These are phyloP conservation scores for Candida tallmaniae DNA, from an alignment of 805 yeast species.

Conservation along the genomic window DNA sequence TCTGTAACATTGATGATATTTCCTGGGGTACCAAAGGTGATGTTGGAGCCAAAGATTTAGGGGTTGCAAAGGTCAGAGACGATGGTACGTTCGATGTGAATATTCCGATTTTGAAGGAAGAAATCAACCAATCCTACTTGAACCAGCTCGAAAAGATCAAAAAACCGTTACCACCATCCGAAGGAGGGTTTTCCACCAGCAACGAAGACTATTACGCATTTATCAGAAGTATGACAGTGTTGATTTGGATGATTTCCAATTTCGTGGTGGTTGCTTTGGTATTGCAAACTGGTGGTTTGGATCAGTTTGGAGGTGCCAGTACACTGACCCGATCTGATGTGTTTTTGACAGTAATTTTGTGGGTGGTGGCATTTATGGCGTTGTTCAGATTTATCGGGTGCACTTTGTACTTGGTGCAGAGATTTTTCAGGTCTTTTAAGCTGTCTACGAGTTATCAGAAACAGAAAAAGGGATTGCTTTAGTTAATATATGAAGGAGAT, in stretches of 20 bases:
- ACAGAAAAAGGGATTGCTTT: slow-evolving; percentile 12
- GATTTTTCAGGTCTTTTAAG: slow-evolving; percentile 25
- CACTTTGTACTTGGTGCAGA: slow-evolving; percentile 39
- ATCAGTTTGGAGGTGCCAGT: slow-evolving; percentile 32
- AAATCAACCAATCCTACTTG: slow-evolving; percentile 50
- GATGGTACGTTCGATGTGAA: slow-evolving; percentile 57
- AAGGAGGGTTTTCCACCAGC: slow-evolving; percentile 18
- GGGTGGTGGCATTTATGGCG: slow-evolving; percentile 62
- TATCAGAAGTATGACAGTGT: slow-evolving; percentile 42
- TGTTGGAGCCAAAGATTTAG: slow-evolving; percentile 53
- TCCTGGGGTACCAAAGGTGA: slow-evolving; percentile 78
- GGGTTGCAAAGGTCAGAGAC: slow-evolving; percentile 48
- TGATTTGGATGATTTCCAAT: slow-evolving; percentile 43
- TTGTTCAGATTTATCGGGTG: slow-evolving; percentile 54
- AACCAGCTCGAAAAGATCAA: slow-evolving; percentile 51
- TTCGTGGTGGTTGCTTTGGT: slow-evolving; percentile 39
- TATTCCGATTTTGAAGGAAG: slow-evolving; percentile 44
- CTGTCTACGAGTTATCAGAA: slow-evolving; percentile 11
- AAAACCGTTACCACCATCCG: slow-evolving; percentile 33
- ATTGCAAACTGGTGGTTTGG: slow-evolving; percentile 41
- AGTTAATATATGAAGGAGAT: too few relatives aligned
- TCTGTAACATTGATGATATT: slow-evolving; percentile 67
- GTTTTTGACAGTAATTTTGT: slow-evolving; percentile 49
- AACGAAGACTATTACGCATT: slow-evolving; percentile 46
- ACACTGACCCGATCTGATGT: slow-evolving; percentile 34